Evolutionary conservation across 2,329 filamentous ascomycete species (phyloP).

Genomic region (Ophiostoma sp.): DNA sequence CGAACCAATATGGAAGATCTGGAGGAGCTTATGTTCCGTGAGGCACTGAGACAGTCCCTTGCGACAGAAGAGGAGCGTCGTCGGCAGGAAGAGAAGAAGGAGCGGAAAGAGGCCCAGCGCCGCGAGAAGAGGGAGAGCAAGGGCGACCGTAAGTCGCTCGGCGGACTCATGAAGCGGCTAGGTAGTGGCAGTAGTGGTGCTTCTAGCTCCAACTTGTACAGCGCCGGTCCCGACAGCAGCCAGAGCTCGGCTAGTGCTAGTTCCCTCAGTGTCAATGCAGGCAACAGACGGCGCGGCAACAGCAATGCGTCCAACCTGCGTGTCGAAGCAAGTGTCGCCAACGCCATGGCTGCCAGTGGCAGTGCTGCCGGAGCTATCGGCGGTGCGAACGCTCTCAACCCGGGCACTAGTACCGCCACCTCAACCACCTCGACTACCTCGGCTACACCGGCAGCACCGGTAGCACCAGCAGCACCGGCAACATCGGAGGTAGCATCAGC

Average conservation of each 20-base stretch:
- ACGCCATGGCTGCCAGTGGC: slow-evolving; percentile 35
- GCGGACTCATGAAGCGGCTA: slow-evolving; percentile 45
- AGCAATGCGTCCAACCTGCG: slow-evolving; percentile 56
- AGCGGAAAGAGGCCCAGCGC: slow-evolving; percentile 76
- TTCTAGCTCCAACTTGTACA: slow-evolving; percentile 38
- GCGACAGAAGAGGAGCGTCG: slow-evolving; percentile 90
- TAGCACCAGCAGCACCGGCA: slow-evolving; percentile 31
- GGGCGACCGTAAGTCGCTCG: slow-evolving; percentile 47
- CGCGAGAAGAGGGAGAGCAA: slow-evolving; percentile 81
- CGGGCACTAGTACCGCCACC: background rate
- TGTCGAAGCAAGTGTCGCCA: slow-evolving; percentile 39
- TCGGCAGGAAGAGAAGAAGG: slow-evolving; percentile 74
- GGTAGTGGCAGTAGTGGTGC: slow-evolving; percentile 13
- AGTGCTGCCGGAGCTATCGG: slow-evolving; percentile 30
- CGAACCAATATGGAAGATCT: slow-evolving; percentile 70
- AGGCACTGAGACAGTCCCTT: slow-evolving; percentile 87
- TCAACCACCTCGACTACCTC: background rate
- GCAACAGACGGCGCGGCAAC: slow-evolving; percentile 52
- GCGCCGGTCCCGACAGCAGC: slow-evolving; percentile 35
- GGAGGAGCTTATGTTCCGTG: slow-evolving; percentile 98
- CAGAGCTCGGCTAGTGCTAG: slow-evolving; percentile 56
- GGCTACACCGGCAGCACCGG: background rate
- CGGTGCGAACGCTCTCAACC: slow-evolving; percentile 14
- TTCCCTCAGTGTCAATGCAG: slow-evolving; percentile 59
- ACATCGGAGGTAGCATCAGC: background rate